phyloP scores from a whole-genome alignment of 1,139 yeast species.

The Insectozyma bohioensis region DNA sequence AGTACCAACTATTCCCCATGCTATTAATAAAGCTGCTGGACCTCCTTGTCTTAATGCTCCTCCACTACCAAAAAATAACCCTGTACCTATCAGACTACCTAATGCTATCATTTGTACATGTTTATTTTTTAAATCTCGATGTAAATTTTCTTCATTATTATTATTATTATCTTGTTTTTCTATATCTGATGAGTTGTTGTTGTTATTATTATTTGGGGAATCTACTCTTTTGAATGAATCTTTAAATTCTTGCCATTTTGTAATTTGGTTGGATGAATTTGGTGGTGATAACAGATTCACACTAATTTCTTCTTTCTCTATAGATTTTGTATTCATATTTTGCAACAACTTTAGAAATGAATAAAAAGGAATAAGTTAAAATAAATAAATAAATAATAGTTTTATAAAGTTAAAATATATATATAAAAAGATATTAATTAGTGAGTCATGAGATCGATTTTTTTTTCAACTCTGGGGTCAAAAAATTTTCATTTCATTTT shows the following conservation, averaged over 20 bases:
- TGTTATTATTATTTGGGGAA: slow-evolving; percentile 1
- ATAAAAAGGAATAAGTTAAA: too few relatives aligned
- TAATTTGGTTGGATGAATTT: not conserved
- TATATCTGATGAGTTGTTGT: too few relatives aligned
- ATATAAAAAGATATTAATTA: too few relatives aligned
- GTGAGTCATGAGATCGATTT: too few relatives aligned
- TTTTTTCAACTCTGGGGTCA: too few relatives aligned
- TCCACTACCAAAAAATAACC: slow-evolving; percentile 76
- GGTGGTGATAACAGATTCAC: slow-evolving; percentile 1
- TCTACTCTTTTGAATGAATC: slow-evolving; percentile 40
- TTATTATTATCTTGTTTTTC: slow-evolving; percentile 2
- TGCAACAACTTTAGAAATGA: too few relatives aligned
- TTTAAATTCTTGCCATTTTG: slow-evolving; percentile 23
- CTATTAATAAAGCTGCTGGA: slow-evolving; percentile 73
- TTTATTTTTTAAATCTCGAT: slow-evolving; percentile 43
- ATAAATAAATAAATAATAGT: too few relatives aligned
- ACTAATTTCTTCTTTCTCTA: slow-evolving; percentile 2
- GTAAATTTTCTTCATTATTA: slow-evolving; percentile 29
- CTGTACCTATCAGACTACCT: slow-evolving; percentile 69
- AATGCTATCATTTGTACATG: slow-evolving; percentile 65
- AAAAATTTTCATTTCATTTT: too few relatives aligned
- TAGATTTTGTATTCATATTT: not conserved
- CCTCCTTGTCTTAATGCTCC: slow-evolving; percentile 69
- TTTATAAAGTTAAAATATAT: too few relatives aligned
- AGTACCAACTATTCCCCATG: slow-evolving; percentile 66